A percentile compares a stretch with the other conserved stretches of the same genome.
Evolutionary conservation across 495 filamentous ascomycete species (phyloP).

Genomic region (Penicillium ucsense): DNA sequence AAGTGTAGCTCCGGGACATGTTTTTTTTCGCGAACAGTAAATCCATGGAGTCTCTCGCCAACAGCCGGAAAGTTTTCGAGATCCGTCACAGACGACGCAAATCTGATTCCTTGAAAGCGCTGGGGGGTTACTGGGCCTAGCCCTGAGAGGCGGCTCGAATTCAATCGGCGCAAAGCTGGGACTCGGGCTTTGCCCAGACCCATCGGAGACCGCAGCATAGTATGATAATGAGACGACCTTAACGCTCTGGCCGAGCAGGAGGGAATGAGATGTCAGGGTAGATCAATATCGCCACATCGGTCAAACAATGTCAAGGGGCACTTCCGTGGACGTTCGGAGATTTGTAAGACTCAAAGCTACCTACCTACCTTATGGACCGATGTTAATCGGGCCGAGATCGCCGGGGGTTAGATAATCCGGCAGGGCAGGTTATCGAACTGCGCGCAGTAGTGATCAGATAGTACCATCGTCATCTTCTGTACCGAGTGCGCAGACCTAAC

Average conservation of each 20-base stretch:
- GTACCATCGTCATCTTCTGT: not conserved
- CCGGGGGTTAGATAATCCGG: constrained; percentile 8
- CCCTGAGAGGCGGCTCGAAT: constrained; percentile 11
- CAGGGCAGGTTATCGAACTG: not conserved
- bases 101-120: constrained; percentile 36
- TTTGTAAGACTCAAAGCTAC: not conserved
- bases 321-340: not conserved
- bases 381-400: constrained; percentile 5
- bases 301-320: no score
- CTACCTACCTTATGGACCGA: not conserved
- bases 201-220: constrained; percentile 30
- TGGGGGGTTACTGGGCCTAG: constrained; percentile 22
- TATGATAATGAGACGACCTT: not conserved
- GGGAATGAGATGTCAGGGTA: no score
- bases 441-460: not conserved
- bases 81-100: constrained; percentile 60
- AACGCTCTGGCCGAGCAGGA: no score
- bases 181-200: constrained; percentile 19
- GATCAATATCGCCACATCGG: not conserved
- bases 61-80: constrained; percentile 60
- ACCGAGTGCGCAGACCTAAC: not conserved
- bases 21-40: constrained; percentile 78
- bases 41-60: constrained; percentile 84
- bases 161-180: constrained; percentile 14
- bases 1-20: constrained; percentile 90